Percentiles rank a stretch among this genome's conserved stretches.
Evolutionary conservation across 306 rosid species (phyloP).

Genomic region (Cyclanthera cordifolia): DNA sequence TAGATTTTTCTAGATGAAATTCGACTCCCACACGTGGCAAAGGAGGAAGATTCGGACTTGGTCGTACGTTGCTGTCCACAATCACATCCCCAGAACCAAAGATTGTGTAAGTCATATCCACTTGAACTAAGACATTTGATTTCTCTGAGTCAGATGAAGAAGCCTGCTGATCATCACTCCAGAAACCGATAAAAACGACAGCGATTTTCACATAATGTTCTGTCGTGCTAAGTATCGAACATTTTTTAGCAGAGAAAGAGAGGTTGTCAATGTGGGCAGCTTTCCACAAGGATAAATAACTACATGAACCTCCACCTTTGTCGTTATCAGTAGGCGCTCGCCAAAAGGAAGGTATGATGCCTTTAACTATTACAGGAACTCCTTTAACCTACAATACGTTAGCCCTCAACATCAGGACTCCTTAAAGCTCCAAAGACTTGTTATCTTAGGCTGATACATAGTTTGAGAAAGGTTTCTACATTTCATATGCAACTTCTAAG

Average conservation of each 20-base stretch:
- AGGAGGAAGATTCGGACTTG: slow-evolving; percentile 68
- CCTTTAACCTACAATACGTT: slow-evolving; percentile 48
- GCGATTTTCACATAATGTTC: slow-evolving; percentile 30
- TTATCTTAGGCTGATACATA: background rate
- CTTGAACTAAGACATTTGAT: slow-evolving; percentile 31
- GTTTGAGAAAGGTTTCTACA: background rate
- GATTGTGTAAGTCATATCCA: slow-evolving; percentile 46
- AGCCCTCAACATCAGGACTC: slow-evolving; percentile 15
- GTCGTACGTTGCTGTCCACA: slow-evolving; percentile 48
- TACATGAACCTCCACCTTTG: slow-evolving; percentile 57
- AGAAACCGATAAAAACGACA: slow-evolving; percentile 42
- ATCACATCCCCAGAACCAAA: slow-evolving; percentile 71
- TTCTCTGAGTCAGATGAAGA: slow-evolving; percentile 20
- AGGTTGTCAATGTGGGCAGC: slow-evolving; percentile 54
- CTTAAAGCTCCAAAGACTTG: too few species aligned
- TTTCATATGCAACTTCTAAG: background rate
- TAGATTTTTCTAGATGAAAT: slow-evolving; percentile 52
- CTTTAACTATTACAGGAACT: slow-evolving; percentile 49
- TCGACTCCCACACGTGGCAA: slow-evolving; percentile 85
- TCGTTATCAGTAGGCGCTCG: slow-evolving; percentile 88
- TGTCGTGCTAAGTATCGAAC: slow-evolving; percentile 30
- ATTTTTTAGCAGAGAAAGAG: slow-evolving; percentile 45
- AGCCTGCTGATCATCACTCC: slow-evolving; percentile 26
- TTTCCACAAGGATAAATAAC: slow-evolving; percentile 73
- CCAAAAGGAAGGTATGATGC: slow-evolving; percentile 81